Conservation (phyloP, 2,329 filamentous ascomycete genomes). For the Beauveria bassiana region DNA sequence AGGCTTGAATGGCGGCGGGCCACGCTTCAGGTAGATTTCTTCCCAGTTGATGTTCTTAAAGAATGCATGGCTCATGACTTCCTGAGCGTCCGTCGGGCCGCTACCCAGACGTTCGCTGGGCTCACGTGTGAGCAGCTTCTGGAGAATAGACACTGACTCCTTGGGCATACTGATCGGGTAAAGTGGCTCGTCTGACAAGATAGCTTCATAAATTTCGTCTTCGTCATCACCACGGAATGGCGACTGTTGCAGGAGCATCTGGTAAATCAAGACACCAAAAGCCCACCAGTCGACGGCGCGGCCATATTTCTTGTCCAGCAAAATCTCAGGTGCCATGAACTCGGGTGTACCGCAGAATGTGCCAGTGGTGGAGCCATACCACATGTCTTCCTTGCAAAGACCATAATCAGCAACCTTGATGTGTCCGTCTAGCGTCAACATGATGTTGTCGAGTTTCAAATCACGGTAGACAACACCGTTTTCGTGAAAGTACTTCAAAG, state of each 20-base stretch:
- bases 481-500: constrained; percentile 98
- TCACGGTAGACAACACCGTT: constrained; percentile 99
- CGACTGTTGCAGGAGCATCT: constrained; percentile 98
- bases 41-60: constrained; percentile 99
- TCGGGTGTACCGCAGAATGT: constrained; percentile 99
- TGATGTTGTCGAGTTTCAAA: constrained; percentile 86
- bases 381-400: constrained; percentile 99
- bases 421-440: constrained; percentile 89
- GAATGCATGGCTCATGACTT: constrained; percentile 98
- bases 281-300: constrained; percentile 99
- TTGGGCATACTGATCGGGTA: constrained; percentile 99
- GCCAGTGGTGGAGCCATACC: constrained; percentile 93
- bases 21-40: constrained; percentile 92
- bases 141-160: constrained; percentile 93
- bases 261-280: constrained; percentile 97
- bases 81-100: constrained; percentile 92
- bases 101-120: constrained; percentile 88
- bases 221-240: constrained; percentile 98
- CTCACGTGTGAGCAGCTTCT: constrained; percentile 93
- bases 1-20: constrained; percentile 82
- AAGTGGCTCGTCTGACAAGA: constrained; percentile 91
- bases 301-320: constrained; percentile 97
- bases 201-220: constrained; percentile 98
- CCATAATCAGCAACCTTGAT: constrained; percentile 99
- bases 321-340: constrained; percentile 98